Evolutionary conservation across 169 alveolate genomes (phyloP), one percentile per base, ranked within the genome.

Genomic region (Eimeria mitis): DNA sequence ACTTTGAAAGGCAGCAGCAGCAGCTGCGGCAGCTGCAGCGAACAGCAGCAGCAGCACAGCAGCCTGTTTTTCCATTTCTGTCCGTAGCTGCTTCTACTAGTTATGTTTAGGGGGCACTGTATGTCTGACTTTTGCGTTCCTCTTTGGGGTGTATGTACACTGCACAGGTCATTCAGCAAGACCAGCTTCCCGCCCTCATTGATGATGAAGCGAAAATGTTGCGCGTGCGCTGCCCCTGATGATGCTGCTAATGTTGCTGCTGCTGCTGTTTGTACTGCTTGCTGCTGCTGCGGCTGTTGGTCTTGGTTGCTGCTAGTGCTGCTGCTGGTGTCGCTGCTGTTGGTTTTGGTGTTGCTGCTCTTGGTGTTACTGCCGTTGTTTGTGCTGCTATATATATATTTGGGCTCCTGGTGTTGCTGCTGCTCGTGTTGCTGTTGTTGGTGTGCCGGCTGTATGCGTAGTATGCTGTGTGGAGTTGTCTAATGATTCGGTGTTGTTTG

Each of bases 201-300:
- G 76, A 84, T 54, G 91, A 84, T 34, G 91, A 84, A 59, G 91
- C 91, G 8, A 40, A 59, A 5, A 49, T 84, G 73, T 61, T 84
- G 91, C 44, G 91, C 11, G 91, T 84, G 76, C 49, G 91, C 75
- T 7, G 37, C 37, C 75, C 52, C 44, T 84, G 59, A 6, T 84
- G 76, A 28, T 84, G 52, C 54, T 56, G 78, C 42, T 37, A 40
- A n/a, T 37, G 71, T 14, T 54, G 89, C 13, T 81, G 71, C 11
- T 78, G 31, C 65, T 78, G 89, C 37, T 37, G 54, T 21, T 52
- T 34, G 47, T 44, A 47, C 47, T 79, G 47, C 31, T n/a, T n/a
- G n/a, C n/a, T n/a, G n/a, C n/a, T n/a, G n/a, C n/a, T n/a, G n/a
- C n/a, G n/a, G n/a, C n/a, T n/a, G n/a, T n/a, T n/a, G n/a, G n/a